phyloP scores from a whole-genome alignment of 2,329 filamentous ascomycete genomes.

The Xylaria sp. region DNA sequence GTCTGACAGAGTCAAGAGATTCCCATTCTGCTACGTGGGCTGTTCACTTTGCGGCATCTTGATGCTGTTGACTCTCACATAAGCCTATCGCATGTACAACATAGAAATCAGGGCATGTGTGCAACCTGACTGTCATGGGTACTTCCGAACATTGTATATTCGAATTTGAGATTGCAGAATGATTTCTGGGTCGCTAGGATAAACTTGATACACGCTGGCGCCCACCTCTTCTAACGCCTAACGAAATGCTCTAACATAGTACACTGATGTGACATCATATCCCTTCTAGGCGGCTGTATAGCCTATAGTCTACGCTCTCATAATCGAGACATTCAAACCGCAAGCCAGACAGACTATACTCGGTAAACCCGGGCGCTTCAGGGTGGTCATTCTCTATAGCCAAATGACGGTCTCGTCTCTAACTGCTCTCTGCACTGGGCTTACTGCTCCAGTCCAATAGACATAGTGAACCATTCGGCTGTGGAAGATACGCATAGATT shows the following conservation, averaged over 20 bases:
- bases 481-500: too few relatives aligned
- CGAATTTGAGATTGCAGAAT: slow-evolving; percentile 8
- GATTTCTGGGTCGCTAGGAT: slow-evolving; percentile 1
- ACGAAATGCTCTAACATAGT: slow-evolving; percentile 29
- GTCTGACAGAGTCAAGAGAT: not conserved
- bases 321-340: not conserved
- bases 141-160: slow-evolving; percentile 25
- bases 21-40: not conserved
- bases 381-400: not conserved
- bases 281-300: not conserved
- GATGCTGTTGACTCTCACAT: not conserved
- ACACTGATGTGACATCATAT: slow-evolving; percentile 12
- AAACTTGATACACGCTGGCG: slow-evolving; percentile 1
- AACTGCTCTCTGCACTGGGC: not conserved
- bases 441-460: not conserved
- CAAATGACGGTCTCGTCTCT: not conserved
- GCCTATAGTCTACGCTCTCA: slow-evolving; percentile 6
- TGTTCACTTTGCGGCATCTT: not conserved
- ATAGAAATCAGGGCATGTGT: slow-evolving; percentile 9
- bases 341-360: not conserved
- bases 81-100: slow-evolving; percentile 12
- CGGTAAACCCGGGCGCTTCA: not conserved
- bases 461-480: too few relatives aligned
- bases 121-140: slow-evolving; percentile 7
- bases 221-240: slow-evolving; percentile 25